Percentiles rank a stretch among this genome's conserved stretches.
Evolutionary conservation across 2,329 filamentous ascomycete genomes (phyloP).

Genomic region (Trichoderma sp.): DNA sequence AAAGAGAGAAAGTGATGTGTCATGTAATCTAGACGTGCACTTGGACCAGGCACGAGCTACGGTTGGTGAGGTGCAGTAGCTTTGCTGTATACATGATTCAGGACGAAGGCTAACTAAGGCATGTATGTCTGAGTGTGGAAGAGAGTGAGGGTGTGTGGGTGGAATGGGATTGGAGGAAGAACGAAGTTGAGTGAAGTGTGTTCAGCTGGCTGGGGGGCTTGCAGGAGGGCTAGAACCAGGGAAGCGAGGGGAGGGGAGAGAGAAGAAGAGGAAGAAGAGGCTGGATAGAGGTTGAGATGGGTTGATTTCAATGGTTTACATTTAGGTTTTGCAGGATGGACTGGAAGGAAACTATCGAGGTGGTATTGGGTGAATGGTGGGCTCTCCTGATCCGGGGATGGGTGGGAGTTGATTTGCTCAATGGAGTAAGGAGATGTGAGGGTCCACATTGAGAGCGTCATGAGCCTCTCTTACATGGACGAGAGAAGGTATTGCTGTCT

Average conservation of each 20-base stretch:
- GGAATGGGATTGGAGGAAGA: not conserved
- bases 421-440: not conserved
- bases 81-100: not conserved
- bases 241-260: not conserved
- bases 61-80: not conserved
- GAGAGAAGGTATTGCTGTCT: not conserved
- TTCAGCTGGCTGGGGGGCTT: not conserved
- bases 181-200: not conserved
- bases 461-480: not conserved
- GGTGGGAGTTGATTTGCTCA: not conserved
- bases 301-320: not conserved
- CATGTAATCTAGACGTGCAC: not conserved
- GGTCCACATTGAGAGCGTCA: not conserved
- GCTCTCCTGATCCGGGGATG: not conserved
- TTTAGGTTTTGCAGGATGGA: not conserved
- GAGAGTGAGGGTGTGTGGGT: not conserved
- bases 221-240: not conserved
- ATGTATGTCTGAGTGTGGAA: slow-evolving; percentile 4
- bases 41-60: not conserved
- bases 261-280: not conserved
- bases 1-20: not conserved
- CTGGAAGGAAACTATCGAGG: not conserved
- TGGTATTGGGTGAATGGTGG: not conserved
- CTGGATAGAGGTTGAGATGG: not conserved
- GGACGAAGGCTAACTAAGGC: not conserved